phyloP scores from a whole-genome alignment of 257 asterid genomes.

The Solanum clarkiae region DNA sequence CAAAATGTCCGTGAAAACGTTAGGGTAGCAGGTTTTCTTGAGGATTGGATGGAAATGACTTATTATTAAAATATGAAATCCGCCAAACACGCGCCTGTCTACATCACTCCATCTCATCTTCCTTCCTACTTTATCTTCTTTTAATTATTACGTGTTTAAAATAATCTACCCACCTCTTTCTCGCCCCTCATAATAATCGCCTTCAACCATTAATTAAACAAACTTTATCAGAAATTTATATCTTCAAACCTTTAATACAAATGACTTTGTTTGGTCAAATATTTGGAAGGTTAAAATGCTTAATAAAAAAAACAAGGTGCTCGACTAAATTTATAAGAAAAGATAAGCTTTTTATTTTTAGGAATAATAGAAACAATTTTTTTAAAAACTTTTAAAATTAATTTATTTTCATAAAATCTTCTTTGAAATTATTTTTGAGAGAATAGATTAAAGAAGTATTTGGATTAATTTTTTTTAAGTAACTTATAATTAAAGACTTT shows the following conservation, averaged over 20 bases:
- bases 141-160: background rate
- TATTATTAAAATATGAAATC: background rate
- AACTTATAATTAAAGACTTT: too few species aligned
- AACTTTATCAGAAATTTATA: background rate
- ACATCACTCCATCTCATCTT: background rate
- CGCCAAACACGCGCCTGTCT: constrained; percentile 25
- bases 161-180: background rate
- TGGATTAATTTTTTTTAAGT: too few species aligned
- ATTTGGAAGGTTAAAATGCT: background rate
- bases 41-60: background rate
- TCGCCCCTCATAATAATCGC: background rate
- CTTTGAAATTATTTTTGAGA: too few species aligned
- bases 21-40: background rate
- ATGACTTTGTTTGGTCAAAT: background rate
- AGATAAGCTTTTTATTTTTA: background rate
- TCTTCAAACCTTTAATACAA: background rate
- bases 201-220: background rate
- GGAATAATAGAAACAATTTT: background rate
- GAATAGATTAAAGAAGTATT: too few species aligned
- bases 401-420: background rate
- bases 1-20: constrained; percentile 28
- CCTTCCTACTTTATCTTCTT: background rate
- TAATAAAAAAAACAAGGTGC: background rate
- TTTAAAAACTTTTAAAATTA: background rate
- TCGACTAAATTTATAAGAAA: background rate